Evolutionary conservation across 1,284 basidiomycete genomes (phyloP).

Genomic region (Leccinum griseonigrum): DNA sequence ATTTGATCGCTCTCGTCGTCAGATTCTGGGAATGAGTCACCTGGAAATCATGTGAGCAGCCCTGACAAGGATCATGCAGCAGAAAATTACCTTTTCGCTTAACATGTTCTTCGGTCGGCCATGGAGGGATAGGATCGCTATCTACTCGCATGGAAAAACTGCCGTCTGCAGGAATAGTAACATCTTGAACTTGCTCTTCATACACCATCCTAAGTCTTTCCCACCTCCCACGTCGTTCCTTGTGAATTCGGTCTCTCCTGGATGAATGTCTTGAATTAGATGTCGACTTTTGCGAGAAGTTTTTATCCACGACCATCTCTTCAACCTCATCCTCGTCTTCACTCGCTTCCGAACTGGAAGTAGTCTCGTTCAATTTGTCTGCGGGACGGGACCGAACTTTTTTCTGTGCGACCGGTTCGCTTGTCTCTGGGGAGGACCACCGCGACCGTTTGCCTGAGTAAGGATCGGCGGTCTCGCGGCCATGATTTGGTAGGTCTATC

Average conservation of each 20-base stretch:
- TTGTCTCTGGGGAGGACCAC: constrained; percentile 24
- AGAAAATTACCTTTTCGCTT: constrained; percentile 49
- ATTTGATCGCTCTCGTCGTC: constrained; percentile 22
- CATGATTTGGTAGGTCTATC: constrained; percentile 18
- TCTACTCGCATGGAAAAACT: constrained; percentile 35
- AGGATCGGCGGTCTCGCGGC: constrained; percentile 10
- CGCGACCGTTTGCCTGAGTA: constrained; percentile 32
- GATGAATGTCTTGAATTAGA: constrained; percentile 9
- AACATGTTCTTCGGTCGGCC: constrained; percentile 24
- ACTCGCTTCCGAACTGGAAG: constrained; percentile 34
- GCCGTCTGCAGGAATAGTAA: constrained; percentile 13
- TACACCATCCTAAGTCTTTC: constrained; percentile 18
- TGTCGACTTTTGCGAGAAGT: constrained; percentile 13
- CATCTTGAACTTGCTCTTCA: constrained; percentile 13
- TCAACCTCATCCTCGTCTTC: constrained; percentile 54
- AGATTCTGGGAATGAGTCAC: constrained; percentile 5
- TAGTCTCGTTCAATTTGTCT: constrained; percentile 8
- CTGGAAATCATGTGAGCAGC: constrained; percentile 20
- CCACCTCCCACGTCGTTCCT: constrained; percentile 28
- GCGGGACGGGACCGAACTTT: constrained; percentile 23
- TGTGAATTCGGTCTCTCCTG: constrained; percentile 26
- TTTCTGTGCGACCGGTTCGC: constrained; percentile 21
- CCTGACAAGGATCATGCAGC: not conserved
- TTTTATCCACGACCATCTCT: constrained; percentile 54
- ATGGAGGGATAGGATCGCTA: constrained; percentile 14